Evolutionary conservation across 148 eudicot species (phyloP).

Genomic region (Camellia sinensis): DNA sequence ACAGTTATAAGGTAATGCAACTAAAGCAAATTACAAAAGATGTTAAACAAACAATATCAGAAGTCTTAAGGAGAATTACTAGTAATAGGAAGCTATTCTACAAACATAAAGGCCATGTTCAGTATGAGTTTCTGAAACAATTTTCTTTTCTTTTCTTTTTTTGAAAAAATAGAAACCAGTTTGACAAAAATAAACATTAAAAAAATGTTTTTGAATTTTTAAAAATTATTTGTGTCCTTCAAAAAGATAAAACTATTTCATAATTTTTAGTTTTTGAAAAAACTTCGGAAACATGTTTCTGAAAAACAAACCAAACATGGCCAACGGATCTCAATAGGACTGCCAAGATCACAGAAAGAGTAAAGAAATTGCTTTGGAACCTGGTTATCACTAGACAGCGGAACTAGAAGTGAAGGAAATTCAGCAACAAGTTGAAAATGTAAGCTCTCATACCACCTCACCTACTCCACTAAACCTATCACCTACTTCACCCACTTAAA

Average conservation of each 20-base stretch:
- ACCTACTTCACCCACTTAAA: no score
- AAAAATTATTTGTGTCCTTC: no score
- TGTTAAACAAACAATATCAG: not conserved
- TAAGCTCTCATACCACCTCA: conserved; percentile 45
- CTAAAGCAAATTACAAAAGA: not conserved
- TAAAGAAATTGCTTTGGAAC: conserved; percentile 24
- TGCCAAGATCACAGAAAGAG: not conserved
- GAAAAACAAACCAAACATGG: no score
- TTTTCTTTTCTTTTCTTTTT: no score
- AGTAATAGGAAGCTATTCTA: not conserved
- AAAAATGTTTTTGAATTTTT: no score
- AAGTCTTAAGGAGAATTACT: not conserved
- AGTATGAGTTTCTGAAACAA: no score
- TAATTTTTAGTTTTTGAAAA: no score
- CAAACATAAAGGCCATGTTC: not conserved
- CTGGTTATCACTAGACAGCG: conserved; percentile 65
- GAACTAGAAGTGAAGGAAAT: conserved; percentile 71
- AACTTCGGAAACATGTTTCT: no score
- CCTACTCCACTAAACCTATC: no score
- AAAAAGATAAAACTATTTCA: no score
- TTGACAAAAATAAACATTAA: no score
- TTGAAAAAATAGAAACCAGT: no score
- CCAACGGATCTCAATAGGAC: not conserved
- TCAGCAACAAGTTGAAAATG: conserved; percentile 53
- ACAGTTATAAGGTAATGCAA: not conserved